phyloP scores from a whole-genome alignment of 1,284 basidiomycete species.

The Malassezia furfur region DNA sequence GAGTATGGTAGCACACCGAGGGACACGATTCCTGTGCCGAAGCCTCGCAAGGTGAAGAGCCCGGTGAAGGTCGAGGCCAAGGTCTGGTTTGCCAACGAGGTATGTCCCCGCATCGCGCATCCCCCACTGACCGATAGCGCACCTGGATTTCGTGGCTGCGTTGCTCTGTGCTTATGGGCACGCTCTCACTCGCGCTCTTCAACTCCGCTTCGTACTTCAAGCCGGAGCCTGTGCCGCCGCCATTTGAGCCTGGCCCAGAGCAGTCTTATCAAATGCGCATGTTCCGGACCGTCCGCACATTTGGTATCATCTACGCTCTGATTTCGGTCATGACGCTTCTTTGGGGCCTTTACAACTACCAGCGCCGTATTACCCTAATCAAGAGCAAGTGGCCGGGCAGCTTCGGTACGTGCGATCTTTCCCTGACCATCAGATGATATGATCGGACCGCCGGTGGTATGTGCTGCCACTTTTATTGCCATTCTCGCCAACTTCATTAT shows the following conservation, averaged over 20 bases:
- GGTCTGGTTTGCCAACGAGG: constrained; percentile 48
- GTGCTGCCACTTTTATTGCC: constrained; percentile 39
- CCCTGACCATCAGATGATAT: constrained; percentile 29
- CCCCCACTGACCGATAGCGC: constrained; percentile 20
- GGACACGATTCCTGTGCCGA: constrained; percentile 26
- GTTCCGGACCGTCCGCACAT: constrained; percentile 47
- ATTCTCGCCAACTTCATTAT: constrained; percentile 46
- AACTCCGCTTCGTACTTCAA: constrained; percentile 59
- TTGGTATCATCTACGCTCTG: constrained; percentile 73
- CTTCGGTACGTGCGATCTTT: constrained; percentile 58
- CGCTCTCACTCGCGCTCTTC: constrained; percentile 76
- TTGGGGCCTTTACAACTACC: constrained; percentile 80
- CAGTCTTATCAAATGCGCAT: neutral
- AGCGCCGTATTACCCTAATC: constrained; percentile 81
- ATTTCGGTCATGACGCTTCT: constrained; percentile 54
- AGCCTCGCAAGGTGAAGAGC: constrained; percentile 52
- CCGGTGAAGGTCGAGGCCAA: constrained; percentile 46
- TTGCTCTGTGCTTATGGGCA: constrained; percentile 71
- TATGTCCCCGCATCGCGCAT: constrained; percentile 40
- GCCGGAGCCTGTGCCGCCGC: constrained; percentile 11
- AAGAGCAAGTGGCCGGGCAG: constrained; percentile 78
- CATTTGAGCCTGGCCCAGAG: neutral
- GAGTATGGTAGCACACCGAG: constrained; percentile 20
- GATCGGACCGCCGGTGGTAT: constrained; percentile 44
- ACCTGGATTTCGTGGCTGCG: constrained; percentile 85